Conservation (phyloP, 2,329 filamentous ascomycete genomes). For the Exophiala calicioides region DNA sequence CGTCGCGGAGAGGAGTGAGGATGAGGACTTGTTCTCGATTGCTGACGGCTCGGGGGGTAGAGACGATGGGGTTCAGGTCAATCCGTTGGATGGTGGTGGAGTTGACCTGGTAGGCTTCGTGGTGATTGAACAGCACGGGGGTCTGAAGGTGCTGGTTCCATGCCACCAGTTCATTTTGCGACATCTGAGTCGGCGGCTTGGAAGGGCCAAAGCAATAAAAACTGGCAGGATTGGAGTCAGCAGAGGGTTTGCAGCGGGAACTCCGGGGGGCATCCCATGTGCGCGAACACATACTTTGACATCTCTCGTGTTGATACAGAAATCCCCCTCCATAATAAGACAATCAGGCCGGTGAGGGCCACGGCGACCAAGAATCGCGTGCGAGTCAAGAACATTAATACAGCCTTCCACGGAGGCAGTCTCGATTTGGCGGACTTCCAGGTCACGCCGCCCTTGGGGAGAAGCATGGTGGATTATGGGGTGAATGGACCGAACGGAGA, state of each 20-base stretch:
- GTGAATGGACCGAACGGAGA: slow-evolving; percentile 4
- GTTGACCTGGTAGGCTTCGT: slow-evolving; percentile 83
- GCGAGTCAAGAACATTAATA: slow-evolving; percentile 70
- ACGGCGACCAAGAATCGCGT: slow-evolving; percentile 76
- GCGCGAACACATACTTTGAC: slow-evolving; percentile 71
- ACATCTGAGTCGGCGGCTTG: slow-evolving; percentile 96
- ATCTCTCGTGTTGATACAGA: slow-evolving; percentile 79
- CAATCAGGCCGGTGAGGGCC: slow-evolving; percentile 66
- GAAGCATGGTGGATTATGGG: slow-evolving; percentile 65
- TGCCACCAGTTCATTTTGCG: slow-evolving; percentile 81
- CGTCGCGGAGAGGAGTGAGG: slow-evolving; percentile 89
- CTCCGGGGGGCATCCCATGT: too few species aligned
- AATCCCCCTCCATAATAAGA: slow-evolving; percentile 87
- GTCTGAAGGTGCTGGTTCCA: slow-evolving; percentile 90
- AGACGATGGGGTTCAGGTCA: slow-evolving; percentile 81
- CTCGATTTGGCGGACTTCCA: slow-evolving; percentile 87
- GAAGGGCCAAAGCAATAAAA: slow-evolving; percentile 97
- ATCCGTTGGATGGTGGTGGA: slow-evolving; percentile 74
- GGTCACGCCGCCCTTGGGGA: slow-evolving; percentile 83
- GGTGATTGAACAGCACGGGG: slow-evolving; percentile 94
- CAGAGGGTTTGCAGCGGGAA: too few species aligned
- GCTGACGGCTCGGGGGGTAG: slow-evolving; percentile 72
- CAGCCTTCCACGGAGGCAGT: slow-evolving; percentile 73
- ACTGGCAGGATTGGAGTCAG: too few species aligned
- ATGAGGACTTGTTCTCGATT: slow-evolving; percentile 90